Evolutionary conservation across 768 basidiomycete genomes (phyloP).

Genomic region (Stropharia rugosoannulata): DNA sequence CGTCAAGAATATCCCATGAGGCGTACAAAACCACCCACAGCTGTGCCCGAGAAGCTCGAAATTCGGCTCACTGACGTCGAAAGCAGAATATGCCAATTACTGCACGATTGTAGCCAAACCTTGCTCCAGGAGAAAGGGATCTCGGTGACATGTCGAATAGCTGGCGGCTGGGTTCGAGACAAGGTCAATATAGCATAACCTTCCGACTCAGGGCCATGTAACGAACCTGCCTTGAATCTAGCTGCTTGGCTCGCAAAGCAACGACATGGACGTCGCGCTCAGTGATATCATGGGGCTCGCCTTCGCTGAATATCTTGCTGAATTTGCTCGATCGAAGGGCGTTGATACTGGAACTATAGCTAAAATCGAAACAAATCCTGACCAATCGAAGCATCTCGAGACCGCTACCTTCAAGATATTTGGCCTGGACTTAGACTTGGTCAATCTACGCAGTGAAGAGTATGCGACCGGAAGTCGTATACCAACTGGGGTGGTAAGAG

Average conservation of each 20-base stretch:
- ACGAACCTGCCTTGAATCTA: constrained; percentile 25
- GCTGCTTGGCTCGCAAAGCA: constrained; percentile 79
- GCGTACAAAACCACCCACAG: constrained; percentile 12
- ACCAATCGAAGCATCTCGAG: constrained; percentile 97
- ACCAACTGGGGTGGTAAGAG: constrained; percentile 79
- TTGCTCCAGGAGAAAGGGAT: constrained; percentile 52
- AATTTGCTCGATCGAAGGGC: constrained; percentile 53
- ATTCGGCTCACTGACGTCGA: constrained; percentile 70
- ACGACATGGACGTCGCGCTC: constrained; percentile 94
- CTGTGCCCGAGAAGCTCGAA: constrained; percentile 26
- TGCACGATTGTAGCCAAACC: constrained; percentile 73
- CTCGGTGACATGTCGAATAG: constrained; percentile 78
- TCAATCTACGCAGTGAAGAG: constrained; percentile 90
- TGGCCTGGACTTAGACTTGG: constrained; percentile 86
- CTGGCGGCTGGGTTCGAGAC: constrained; percentile 98
- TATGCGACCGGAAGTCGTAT: constrained; percentile 89
- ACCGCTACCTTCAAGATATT: constrained; percentile 85
- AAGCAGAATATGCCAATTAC: constrained; percentile 65
- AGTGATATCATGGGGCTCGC: constrained; percentile 85
- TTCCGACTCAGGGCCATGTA: not conserved
- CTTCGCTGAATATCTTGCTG: constrained; percentile 79
- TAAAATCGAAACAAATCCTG: constrained; percentile 91
- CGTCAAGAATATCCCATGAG: constrained; percentile 16
- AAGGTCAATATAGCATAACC: constrained; percentile 58
- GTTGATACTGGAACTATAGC: constrained; percentile 61